Evolutionary conservation across 192 early-diverging fungal genomes (phyloP).

Genomic region (Diversispora epigaea): DNA sequence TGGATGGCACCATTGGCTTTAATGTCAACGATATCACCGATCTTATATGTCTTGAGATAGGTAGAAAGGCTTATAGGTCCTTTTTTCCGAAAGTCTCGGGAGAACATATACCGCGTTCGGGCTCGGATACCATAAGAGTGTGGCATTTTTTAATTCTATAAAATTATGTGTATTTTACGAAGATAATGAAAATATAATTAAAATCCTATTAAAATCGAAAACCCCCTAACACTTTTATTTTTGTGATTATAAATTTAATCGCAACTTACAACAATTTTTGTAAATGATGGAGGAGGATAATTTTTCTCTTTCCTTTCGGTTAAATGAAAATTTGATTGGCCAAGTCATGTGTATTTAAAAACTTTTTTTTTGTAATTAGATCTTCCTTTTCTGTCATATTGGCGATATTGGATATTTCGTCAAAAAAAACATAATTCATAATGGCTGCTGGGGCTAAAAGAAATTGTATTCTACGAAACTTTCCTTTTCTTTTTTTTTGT

Average conservation of each 20-base stretch:
- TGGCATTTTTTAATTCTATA: conserved; percentile 57
- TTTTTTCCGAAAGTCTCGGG: conserved; percentile 94
- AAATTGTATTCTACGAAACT: conserved; percentile 26
- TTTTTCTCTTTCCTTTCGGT: not conserved
- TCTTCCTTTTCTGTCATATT: not conserved
- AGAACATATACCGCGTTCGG: conserved; percentile 97
- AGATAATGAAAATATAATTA: not conserved
- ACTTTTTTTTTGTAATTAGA: not conserved
- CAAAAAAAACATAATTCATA: not conserved
- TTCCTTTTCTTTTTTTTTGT: not conserved
- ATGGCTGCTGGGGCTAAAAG: conserved; percentile 20
- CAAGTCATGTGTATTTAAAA: conserved; percentile 3
- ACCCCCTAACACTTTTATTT: not conserved
- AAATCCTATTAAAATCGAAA: not conserved
- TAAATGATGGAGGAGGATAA: too few species aligned
- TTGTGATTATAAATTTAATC: not conserved
- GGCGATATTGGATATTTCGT: not conserved
- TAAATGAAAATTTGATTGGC: not conserved
- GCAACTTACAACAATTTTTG: not conserved
- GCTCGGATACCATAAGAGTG: conserved; percentile 93
- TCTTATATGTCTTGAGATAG: conserved; percentile 98
- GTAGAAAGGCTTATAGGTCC: conserved; percentile 93
- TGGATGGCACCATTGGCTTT: conserved; percentile 99
- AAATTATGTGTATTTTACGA: not conserved
- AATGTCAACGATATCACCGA: conserved; percentile 99